A percentile compares a stretch with the other conserved stretches of the same genome.
These are phyloP conservation scores for Rachicladosporium sp. DNA, from an alignment of 2,329 filamentous ascomycete genomes.

Conservation along the genomic window DNA sequence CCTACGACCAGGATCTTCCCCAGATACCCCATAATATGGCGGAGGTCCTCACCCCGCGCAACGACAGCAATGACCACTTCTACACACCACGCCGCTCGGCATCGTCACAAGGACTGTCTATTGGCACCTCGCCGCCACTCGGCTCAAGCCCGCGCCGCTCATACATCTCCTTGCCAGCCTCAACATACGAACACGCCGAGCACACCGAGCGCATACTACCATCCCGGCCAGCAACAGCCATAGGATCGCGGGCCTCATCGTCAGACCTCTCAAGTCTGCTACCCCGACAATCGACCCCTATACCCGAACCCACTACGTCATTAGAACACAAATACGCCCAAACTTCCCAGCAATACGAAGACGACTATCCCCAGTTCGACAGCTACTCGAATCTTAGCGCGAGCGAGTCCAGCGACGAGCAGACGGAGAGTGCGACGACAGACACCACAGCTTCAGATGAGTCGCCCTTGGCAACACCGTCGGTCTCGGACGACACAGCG, in stretches of 20 bases:
- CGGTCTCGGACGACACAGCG: slow-evolving; percentile 68
- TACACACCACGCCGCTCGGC: slow-evolving; percentile 5
- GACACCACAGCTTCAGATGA: slow-evolving; percentile 44
- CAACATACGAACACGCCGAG: slow-evolving; percentile 15
- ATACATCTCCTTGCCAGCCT: slow-evolving; percentile 1
- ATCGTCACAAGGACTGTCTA: slow-evolving; percentile 2
- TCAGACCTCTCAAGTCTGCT: slow-evolving; percentile 31
- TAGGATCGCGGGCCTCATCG: slow-evolving; percentile 17
- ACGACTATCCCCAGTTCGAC: slow-evolving; percentile 29
- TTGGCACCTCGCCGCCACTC: slow-evolving; percentile 4
- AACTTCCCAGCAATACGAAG: slow-evolving; percentile 3
- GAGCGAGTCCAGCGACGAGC: slow-evolving; percentile 12
- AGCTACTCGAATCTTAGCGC: slow-evolving; percentile 34
- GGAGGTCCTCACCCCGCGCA: slow-evolving; percentile 4
- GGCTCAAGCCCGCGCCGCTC: slow-evolving; percentile 2
- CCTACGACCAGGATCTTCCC: no score
- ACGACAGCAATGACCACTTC: slow-evolving; percentile 4
- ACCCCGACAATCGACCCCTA: slow-evolving; percentile 49
- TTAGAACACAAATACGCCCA: slow-evolving; percentile 43
- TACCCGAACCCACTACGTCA: slow-evolving; percentile 44
- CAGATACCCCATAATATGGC: slow-evolving; percentile 3
- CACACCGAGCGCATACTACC: slow-evolving; percentile 21
- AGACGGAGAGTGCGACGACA: slow-evolving; percentile 11
- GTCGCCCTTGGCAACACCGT: slow-evolving; percentile 43
- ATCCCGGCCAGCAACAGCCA: slow-evolving; percentile 20